Evolutionary conservation across 1,284 basidiomycete genomes (phyloP).

Genomic region (Papiliotrema laurentii): DNA sequence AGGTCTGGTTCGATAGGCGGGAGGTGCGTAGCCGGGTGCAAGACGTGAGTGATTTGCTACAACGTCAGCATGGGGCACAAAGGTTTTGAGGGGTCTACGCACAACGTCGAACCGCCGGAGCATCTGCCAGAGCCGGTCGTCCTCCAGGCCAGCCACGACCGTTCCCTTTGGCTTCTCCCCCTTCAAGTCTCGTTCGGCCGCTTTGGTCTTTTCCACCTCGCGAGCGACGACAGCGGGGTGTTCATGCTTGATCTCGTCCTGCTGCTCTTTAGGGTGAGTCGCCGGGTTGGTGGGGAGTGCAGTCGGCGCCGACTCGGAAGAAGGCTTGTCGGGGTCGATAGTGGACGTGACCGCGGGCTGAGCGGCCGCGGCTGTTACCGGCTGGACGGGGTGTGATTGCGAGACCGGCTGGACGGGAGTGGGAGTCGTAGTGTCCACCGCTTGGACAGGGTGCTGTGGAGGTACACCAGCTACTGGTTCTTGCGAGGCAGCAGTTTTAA

Average conservation of each 20-base stretch:
- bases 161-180: constrained; percentile 43
- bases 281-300: constrained; percentile 42
- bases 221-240: constrained; percentile 36
- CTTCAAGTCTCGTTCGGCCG: constrained; percentile 39
- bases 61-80: not conserved
- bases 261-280: constrained; percentile 41
- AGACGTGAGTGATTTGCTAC: constrained; percentile 50
- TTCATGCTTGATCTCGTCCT: constrained; percentile 30
- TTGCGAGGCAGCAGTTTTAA: too few relatives aligned
- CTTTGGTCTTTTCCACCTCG: constrained; percentile 48
- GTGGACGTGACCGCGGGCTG: too few relatives aligned
- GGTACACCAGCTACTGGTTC: too few relatives aligned
- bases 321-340: constrained; percentile 30
- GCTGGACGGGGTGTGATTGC: too few relatives aligned
- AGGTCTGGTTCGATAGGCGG: constrained; percentile 48
- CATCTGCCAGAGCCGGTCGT: constrained; percentile 47
- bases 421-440: too few relatives aligned
- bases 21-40: constrained; percentile 35
- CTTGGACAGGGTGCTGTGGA: too few relatives aligned
- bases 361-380: too few relatives aligned
- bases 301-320: constrained; percentile 29
- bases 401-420: too few relatives aligned
- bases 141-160: constrained; percentile 47
- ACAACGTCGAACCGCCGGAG: constrained; percentile 48
- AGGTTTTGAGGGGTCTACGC: constrained; percentile 8